Evolutionary conservation across 2,329 filamentous ascomycete genomes (phyloP).

Genomic region (Talaromyces sp.): DNA sequence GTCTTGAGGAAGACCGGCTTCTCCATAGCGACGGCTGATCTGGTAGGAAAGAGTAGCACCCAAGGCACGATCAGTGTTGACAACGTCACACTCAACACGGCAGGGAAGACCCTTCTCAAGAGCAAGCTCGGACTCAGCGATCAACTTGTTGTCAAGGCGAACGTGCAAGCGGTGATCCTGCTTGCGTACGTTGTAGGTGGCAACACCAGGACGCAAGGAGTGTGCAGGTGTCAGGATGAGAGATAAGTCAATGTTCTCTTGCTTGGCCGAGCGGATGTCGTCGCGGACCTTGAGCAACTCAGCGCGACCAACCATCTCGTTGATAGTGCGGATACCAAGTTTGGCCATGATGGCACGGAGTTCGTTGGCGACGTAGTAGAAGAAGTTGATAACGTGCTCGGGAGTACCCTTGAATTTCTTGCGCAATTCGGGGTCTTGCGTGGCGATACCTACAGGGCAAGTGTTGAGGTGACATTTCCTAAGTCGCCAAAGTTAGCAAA

Average conservation of each 20-base stretch:
- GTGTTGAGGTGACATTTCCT: slow-evolving; percentile 53
- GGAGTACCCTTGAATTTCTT: slow-evolving; percentile 92
- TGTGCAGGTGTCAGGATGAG: slow-evolving; percentile 94
- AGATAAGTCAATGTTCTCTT: slow-evolving; percentile 86
- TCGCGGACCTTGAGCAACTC: slow-evolving; percentile 83
- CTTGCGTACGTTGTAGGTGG: slow-evolving; percentile 96
- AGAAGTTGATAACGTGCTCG: slow-evolving; percentile 98
- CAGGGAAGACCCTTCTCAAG: slow-evolving; percentile 91
- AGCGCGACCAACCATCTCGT: slow-evolving; percentile 94
- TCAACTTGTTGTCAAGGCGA: slow-evolving; percentile 93
- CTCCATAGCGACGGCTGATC: slow-evolving; percentile 86
- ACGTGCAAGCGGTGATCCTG: slow-evolving; percentile 93
- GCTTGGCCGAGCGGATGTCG: slow-evolving; percentile 82
- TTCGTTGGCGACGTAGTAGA: slow-evolving; percentile 96
- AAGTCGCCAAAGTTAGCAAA: background rate
- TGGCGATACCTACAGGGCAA: slow-evolving; percentile 76
- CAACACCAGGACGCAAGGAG: slow-evolving; percentile 87
- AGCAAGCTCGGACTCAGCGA: slow-evolving; percentile 89
- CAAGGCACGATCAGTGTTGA: slow-evolving; percentile 93
- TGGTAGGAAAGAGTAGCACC: slow-evolving; percentile 94
- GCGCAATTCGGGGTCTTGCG: slow-evolving; percentile 87
- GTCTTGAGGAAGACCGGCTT: slow-evolving; percentile 82
- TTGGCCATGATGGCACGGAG: slow-evolving; percentile 95
- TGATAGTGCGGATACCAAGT: slow-evolving; percentile 89
- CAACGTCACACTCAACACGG: slow-evolving; percentile 89